Conservation (phyloP, 2,329 filamentous ascomycete genomes). For the Trichoderma sp. region DNA sequence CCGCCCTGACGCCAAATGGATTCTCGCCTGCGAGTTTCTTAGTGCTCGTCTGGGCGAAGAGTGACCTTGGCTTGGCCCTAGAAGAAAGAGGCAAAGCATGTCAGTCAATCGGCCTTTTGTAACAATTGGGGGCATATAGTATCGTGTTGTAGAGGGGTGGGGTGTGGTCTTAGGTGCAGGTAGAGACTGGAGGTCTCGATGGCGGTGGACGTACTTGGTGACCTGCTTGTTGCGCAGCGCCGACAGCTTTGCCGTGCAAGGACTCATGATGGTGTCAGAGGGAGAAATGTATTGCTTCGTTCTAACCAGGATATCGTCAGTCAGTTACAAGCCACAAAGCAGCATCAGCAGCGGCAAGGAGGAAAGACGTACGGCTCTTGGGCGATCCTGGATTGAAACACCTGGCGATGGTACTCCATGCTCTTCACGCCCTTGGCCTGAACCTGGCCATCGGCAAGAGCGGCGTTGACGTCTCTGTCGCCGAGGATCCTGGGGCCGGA, state of each 20-base stretch:
- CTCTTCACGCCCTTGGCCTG: conserved; percentile 48
- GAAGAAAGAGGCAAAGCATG: conserved; percentile 32
- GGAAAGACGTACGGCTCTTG: conserved; percentile 59
- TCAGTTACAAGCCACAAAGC: too few relatives aligned
- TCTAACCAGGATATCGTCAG: conserved; percentile 33
- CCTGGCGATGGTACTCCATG: conserved; percentile 78
- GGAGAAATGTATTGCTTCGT: conserved; percentile 71
- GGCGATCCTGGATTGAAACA: conserved; percentile 72
- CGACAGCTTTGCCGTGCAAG: conserved; percentile 79
- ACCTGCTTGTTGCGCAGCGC: conserved; percentile 80
- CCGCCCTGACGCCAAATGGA: background rate
- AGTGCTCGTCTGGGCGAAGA: conserved; percentile 66
- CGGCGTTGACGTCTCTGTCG: conserved; percentile 66
- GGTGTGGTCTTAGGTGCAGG: too few relatives aligned
- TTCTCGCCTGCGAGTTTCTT: conserved; percentile 59
- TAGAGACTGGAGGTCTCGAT: background rate
- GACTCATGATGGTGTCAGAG: conserved; percentile 87
- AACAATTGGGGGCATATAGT: too few relatives aligned
- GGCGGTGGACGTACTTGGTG: conserved; percentile 63
- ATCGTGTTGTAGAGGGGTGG: too few relatives aligned
- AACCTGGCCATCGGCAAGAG: conserved; percentile 41
- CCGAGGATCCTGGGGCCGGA: conserved; percentile 62
- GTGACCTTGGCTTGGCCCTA: conserved; percentile 67
- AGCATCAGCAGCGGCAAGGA: too few relatives aligned
- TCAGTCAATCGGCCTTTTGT: background rate